These are phyloP conservation scores for Patellaria atrata DNA, from an alignment of 495 filamentous ascomycete species.

Conservation along the genomic window DNA sequence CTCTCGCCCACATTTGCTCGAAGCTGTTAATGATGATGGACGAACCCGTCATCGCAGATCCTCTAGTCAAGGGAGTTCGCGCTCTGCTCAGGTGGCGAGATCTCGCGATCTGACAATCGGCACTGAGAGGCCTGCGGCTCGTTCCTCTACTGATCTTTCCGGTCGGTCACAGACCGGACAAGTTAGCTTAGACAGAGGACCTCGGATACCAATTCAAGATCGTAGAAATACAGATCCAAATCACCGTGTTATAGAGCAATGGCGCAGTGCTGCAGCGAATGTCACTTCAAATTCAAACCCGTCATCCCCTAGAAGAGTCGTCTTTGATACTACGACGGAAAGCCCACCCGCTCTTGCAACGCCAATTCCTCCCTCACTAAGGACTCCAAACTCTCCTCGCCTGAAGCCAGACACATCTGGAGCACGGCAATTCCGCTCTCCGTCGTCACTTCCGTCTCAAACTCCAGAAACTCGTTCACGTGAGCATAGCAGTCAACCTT, in stretches of 20 bases:
- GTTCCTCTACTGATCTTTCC: slow-evolving; percentile 48
- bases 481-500: no score
- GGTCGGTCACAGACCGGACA: slow-evolving; percentile 28
- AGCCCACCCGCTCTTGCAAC: no score
- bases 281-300: no score
- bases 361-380: background rate
- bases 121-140: slow-evolving; percentile 29
- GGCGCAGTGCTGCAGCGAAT: no score
- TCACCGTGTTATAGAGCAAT: no score
- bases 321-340: no score
- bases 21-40: slow-evolving; percentile 28
- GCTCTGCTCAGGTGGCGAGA: slow-evolving; percentile 12
- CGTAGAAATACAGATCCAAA: slow-evolving; percentile 36
- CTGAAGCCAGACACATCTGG: background rate
- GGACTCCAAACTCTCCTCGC: background rate
- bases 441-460: no score
- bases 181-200: slow-evolving; percentile 7
- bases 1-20: slow-evolving; percentile 41
- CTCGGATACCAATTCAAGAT: slow-evolving; percentile 22
- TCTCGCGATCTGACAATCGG: slow-evolving; percentile 6
- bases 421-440: no score
- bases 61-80: slow-evolving; percentile 34
- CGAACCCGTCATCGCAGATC: slow-evolving; percentile 34
- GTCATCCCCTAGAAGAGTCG: no score
- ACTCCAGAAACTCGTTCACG: no score